Evolutionary conservation across 2,329 filamentous ascomycete genomes (phyloP).

Genomic region (Sporothrix brunneoviolacea): DNA sequence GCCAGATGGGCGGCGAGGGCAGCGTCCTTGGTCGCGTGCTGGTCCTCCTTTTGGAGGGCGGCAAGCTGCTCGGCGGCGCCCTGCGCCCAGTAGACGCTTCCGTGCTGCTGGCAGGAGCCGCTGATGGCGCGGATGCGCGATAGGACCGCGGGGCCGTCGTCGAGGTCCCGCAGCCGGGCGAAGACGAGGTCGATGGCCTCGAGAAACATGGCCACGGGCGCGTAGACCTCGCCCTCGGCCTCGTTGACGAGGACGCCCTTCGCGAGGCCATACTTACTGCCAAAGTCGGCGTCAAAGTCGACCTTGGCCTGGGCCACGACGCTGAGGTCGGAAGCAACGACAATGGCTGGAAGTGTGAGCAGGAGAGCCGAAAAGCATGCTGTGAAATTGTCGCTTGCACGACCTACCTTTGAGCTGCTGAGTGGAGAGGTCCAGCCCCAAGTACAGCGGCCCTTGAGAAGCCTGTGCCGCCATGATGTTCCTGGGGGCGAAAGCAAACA

Average conservation of each 20-base stretch:
- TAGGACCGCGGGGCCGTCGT: constrained; percentile 54
- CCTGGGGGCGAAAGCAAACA: constrained; percentile 2
- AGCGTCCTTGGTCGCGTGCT: too few species aligned
- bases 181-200: constrained; percentile 87
- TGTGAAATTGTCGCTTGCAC: too few species aligned
- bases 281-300: constrained; percentile 85
- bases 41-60: too few species aligned
- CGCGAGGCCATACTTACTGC: constrained; percentile 64
- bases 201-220: constrained; percentile 89
- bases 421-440: constrained; percentile 93
- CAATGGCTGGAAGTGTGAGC: constrained; percentile 52
- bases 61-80: constrained; percentile 60
- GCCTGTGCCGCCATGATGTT: constrained; percentile 15
- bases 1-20: constrained; percentile 67
- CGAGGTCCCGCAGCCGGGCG: constrained; percentile 59
- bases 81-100: constrained; percentile 86
- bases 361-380: too few species aligned
- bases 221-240: constrained; percentile 79
- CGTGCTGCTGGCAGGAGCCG: constrained; percentile 94
- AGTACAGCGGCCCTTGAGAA: constrained; percentile 57
- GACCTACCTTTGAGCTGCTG: constrained; percentile 83
- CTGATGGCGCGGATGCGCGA: constrained; percentile 71
- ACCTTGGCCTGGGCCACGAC: constrained; percentile 82
- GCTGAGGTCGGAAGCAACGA: constrained; percentile 75
- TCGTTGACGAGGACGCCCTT: constrained; percentile 86